Conservation (phyloP, 345 rosid species). For the Toxicodendron radicans region DNA sequence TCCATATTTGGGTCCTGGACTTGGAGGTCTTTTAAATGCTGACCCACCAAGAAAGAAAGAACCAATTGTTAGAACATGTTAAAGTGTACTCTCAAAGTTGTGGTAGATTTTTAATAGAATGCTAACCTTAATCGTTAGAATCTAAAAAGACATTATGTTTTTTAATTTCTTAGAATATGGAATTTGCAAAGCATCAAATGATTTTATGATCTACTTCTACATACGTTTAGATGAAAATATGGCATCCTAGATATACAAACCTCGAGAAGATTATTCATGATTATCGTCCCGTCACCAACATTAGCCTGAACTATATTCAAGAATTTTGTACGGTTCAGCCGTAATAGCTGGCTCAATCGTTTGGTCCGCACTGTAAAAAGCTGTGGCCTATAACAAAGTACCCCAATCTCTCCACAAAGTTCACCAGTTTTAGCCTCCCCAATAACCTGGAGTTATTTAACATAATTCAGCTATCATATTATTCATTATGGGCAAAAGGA, state of each 20-base stretch:
- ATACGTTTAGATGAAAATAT: neutral
- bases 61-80: constrained; percentile 1
- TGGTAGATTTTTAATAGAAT: neutral
- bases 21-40: constrained; percentile 72
- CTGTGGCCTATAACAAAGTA: constrained; percentile 84
- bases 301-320: constrained; percentile 83
- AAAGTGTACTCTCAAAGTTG: neutral
- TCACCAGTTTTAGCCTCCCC: constrained; percentile 76
- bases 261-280: constrained; percentile 93
- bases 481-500: neutral
- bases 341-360: constrained; percentile 83
- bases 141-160: neutral
- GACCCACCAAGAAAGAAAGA: constrained; percentile 15
- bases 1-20: constrained; percentile 71
- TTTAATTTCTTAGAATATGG: no score
- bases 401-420: constrained; percentile 84
- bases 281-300: constrained; percentile 88
- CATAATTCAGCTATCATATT: neutral
- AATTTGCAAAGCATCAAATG: neutral
- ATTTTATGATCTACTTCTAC: neutral
- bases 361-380: constrained; percentile 87
- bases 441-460: constrained; percentile 49
- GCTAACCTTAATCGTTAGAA: neutral
- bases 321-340: constrained; percentile 83
- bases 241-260: constrained; percentile 25